Percentiles rank a stretch among this genome's conserved stretches.
phyloP scores from a whole-genome alignment of 805 yeast genomes.

The Kazachstania martiniae region DNA sequence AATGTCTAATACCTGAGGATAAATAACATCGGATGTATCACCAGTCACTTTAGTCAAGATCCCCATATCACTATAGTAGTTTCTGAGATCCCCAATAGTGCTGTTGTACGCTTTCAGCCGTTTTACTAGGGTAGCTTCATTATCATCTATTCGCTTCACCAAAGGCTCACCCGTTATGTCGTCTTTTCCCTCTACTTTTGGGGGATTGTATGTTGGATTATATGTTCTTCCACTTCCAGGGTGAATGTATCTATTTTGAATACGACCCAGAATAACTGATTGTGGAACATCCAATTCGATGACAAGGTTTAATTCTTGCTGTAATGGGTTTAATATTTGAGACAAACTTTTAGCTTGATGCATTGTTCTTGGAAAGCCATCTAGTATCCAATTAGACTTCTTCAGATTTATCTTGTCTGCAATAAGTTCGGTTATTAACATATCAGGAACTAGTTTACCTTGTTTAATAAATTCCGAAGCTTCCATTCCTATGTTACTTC shows the following conservation, averaged over 20 bases:
- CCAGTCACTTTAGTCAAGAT: conserved; percentile 54
- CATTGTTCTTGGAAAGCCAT: conserved; percentile 83
- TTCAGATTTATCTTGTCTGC: conserved; percentile 28
- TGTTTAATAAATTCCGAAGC: conserved; percentile 46
- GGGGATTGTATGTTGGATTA: conserved; percentile 81
- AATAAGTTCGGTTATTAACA: conserved; percentile 39
- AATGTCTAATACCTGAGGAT: conserved; percentile 58
- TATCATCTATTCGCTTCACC: conserved; percentile 73
- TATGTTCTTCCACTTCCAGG: conserved; percentile 77
- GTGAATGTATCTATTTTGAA: conserved; percentile 80
- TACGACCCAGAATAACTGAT: conserved; percentile 66
- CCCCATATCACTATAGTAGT: conserved; percentile 42
- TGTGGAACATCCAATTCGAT: conserved; percentile 84
- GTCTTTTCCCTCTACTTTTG: conserved; percentile 68
- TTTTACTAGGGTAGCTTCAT: conserved; percentile 55
- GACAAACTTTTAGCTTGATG: conserved; percentile 58
- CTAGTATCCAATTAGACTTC: conserved; percentile 54
- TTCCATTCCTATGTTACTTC: conserved; percentile 42
- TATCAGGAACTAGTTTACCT: conserved; percentile 71
- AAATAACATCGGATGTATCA: conserved; percentile 73
- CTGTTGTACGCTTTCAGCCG: conserved; percentile 53
- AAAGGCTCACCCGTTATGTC: conserved; percentile 86
- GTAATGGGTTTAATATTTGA: conserved; percentile 20
- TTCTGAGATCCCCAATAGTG: conserved; percentile 53
- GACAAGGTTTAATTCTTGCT: conserved; percentile 55